Base-by-base conservation (phyloP, 1,284 basidiomycete genomes). In the Coniferiporia sulphurascens region DNA sequence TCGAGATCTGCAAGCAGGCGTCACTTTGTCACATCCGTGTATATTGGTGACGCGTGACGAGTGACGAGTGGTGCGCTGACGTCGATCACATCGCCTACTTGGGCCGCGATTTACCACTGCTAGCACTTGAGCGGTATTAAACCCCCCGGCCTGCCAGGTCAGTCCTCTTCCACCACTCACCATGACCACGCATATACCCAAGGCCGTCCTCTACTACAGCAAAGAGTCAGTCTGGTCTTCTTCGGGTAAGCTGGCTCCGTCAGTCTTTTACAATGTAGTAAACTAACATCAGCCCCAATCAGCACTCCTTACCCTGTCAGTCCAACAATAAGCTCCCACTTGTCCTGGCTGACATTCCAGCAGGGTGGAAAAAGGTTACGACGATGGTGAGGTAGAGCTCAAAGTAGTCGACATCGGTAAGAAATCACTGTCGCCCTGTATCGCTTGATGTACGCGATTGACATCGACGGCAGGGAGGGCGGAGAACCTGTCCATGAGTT, bases 291-390 rank as follows among this genome's bases (percentile, higher is more conserved):
- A 48, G 2, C n/a, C 4, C 10, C 45, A 48, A 35, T 22, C 49
- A 69, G 67, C 64, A 36, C 60, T 67, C 43, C 63, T 69, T 41
- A 63, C 67, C 27, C 48, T 69, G 67, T 69, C 48, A 65, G 67
- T 63, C 12, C 35, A 54, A 34, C 17, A 22, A 19, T n/a, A 44
- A n/a, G 22, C 48, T 52, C 34, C 27, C 52, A 53, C 51, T 50
- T 49, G 53, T 45, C 60, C 44, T 50, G 62, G 43, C 60, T 48
- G 46, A 59, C 62, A 63, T 55, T 56, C 51, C 32, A 52, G 21
- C 68, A 87, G 87, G 57, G 78, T 81, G 64, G 86, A 89, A 72
- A 89, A 91, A 65, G 86, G 88, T 8, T 89, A 91, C 66, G 83
- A 81, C 10, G 65, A 77, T 35, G 85, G 89, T 67, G 87, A 91